phyloP scores from a whole-genome alignment of 2,329 filamentous ascomycete species.

The Zymoseptoria pseudotritici region DNA sequence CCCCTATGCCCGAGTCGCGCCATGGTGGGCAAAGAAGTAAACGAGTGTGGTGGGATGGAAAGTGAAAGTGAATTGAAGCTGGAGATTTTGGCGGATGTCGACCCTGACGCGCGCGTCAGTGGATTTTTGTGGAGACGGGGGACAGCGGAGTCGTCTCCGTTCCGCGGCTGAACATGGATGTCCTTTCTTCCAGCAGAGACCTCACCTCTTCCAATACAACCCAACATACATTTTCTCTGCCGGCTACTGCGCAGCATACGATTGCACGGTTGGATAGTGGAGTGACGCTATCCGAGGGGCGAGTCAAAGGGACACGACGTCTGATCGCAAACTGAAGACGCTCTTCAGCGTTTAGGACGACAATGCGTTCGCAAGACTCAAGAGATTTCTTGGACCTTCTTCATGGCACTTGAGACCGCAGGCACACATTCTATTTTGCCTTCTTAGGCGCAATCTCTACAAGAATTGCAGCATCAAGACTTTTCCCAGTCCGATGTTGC shows the following conservation, averaged over 20 bases:
- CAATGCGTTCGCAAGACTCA: background rate
- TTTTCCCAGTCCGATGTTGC: no score
- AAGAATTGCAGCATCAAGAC: no score
- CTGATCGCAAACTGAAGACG: background rate
- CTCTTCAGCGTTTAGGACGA: background rate
- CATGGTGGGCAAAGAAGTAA: constrained; percentile 28
- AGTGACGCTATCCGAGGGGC: background rate
- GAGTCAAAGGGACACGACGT: background rate
- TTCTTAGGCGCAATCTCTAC: no score
- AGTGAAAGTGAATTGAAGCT: background rate
- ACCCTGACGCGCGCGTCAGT: background rate
- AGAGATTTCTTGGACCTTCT: no score
- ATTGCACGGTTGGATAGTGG: no score
- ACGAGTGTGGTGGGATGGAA: background rate
- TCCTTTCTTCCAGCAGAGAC: background rate
- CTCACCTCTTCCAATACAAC: background rate
- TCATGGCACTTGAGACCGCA: no score
- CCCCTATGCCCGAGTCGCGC: constrained; percentile 60
- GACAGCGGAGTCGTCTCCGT: background rate
- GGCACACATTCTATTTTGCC: no score
- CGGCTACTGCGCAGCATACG: background rate
- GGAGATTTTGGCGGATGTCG: background rate
- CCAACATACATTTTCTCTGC: background rate
- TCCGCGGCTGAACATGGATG: background rate
- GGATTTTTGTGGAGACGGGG: no score